Evolutionary conservation across 78 protist species (phyloP).

Genomic region (Thecamonas trahens): DNA sequence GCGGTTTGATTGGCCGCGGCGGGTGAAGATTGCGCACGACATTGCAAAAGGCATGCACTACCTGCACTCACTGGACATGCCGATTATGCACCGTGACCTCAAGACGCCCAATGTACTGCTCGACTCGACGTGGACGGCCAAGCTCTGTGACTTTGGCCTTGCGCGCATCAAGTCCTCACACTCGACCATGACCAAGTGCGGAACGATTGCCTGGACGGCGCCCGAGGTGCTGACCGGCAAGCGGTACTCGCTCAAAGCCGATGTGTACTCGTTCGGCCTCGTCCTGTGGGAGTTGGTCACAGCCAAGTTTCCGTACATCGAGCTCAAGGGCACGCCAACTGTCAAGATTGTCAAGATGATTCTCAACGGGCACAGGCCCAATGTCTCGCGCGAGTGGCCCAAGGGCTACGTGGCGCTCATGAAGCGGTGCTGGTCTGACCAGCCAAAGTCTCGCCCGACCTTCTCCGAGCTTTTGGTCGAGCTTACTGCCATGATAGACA

Average conservation of each 20-base stretch:
- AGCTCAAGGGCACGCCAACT: no score
- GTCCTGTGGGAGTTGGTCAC: slow-evolving; percentile 43
- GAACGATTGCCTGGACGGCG: slow-evolving; percentile 54
- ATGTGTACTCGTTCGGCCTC: slow-evolving; percentile 47
- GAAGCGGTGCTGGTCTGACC: no score
- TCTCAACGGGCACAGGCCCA: no score
- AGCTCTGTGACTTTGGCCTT: slow-evolving; percentile 70
- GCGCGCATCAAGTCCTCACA: no score
- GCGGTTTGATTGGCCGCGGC: slow-evolving; percentile 44
- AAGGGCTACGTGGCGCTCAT: no score
- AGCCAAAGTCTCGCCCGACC: no score
- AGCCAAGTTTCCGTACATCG: no score
- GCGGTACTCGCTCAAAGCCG: slow-evolving; percentile 37
- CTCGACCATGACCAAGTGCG: slow-evolving; percentile 48
- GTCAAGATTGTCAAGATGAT: no score
- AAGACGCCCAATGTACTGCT: slow-evolving; percentile 36
- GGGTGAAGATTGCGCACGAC: slow-evolving; percentile 40
- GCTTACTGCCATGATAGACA: no score
- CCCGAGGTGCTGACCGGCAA: slow-evolving; percentile 52
- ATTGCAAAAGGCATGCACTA: slow-evolving; percentile 45
- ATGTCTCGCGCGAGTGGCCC: no score
- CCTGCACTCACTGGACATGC: slow-evolving; percentile 34
- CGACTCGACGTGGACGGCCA: slow-evolving; percentile 21
- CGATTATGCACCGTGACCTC: slow-evolving; percentile 55
- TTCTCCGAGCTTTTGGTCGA: no score